Percentiles rank a stretch among this genome's conserved stretches.
These are phyloP conservation scores for Prinsepia uniflora DNA, from an alignment of 306 rosid genomes.

Conservation along the genomic window DNA sequence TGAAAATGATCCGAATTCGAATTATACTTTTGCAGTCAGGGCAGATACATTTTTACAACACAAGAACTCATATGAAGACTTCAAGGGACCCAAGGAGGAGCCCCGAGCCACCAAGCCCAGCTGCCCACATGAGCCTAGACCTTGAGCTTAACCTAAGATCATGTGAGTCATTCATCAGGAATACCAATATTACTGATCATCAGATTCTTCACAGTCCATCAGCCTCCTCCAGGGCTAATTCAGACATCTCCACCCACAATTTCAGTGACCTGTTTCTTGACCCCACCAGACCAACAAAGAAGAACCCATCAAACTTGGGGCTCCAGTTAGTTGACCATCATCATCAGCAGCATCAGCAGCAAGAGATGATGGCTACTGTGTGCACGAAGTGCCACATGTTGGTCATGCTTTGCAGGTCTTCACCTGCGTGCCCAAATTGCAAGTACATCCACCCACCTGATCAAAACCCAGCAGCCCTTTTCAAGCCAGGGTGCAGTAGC, in stretches of 20 bases:
- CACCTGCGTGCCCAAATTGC: slow-evolving; percentile 94
- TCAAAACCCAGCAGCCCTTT: slow-evolving; percentile 51
- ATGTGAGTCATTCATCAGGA: slow-evolving; percentile 42
- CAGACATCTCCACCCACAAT: slow-evolving; percentile 7
- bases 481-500: slow-evolving; percentile 45
- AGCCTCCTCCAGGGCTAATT: background rate
- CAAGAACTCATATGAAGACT: slow-evolving; percentile 54
- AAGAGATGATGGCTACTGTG: slow-evolving; percentile 86
- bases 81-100: slow-evolving; percentile 46
- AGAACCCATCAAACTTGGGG: slow-evolving; percentile 45
- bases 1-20: no score
- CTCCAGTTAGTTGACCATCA: slow-evolving; percentile 22
- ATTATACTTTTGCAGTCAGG: slow-evolving; percentile 51
- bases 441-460: slow-evolving; percentile 76
- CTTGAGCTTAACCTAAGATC: slow-evolving; percentile 73
- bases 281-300: slow-evolving; percentile 28
- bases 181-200: background rate
- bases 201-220: background rate
- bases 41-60: slow-evolving; percentile 60
- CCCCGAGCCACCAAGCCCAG: slow-evolving; percentile 21
- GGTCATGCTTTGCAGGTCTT: slow-evolving; percentile 81
- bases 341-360: slow-evolving; percentile 21
- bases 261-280: slow-evolving; percentile 21
- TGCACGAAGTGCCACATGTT: slow-evolving; percentile 83
- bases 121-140: slow-evolving; percentile 52